These are phyloP conservation scores for Theileria orientalis DNA, from an alignment of 169 alveolate genomes.

Conservation along the genomic window DNA sequence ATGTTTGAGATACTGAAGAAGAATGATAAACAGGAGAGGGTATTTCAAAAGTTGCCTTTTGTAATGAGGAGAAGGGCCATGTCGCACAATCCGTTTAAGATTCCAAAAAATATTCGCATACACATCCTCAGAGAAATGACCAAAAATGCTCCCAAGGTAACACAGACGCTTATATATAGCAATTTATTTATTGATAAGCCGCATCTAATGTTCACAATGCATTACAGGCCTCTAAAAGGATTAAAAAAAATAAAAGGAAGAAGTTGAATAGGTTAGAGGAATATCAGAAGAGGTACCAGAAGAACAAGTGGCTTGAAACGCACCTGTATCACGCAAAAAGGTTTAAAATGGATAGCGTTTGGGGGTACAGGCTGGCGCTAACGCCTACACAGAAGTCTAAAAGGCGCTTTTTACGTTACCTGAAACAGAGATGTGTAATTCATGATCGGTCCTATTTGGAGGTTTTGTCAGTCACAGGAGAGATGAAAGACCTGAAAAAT, in stretches of 20 bases:
- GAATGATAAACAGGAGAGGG: constrained; percentile 65
- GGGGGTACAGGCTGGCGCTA: constrained; percentile 87
- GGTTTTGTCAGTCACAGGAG: constrained; percentile 36
- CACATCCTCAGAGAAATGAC: constrained; percentile 72
- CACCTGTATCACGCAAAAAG: constrained; percentile 92
- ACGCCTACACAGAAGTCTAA: constrained; percentile 53
- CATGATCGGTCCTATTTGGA: constrained; percentile 54
- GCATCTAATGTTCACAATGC: background rate
- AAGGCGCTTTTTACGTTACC: constrained; percentile 30
- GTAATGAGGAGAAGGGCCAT: constrained; percentile 90
- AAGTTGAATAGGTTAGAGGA: constrained; percentile 68
- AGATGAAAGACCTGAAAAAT: constrained; percentile 13
- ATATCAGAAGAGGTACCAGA: constrained; percentile 68
- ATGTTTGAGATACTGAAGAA: constrained; percentile 26
- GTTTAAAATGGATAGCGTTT: constrained; percentile 82
- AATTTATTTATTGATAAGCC: constrained; percentile 13
- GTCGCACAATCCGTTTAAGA: constrained; percentile 92
- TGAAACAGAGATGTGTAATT: constrained; percentile 27
- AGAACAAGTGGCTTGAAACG: constrained; percentile 88
- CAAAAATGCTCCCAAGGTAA: constrained; percentile 71
- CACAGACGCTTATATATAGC: background rate
- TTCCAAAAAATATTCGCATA: constrained; percentile 82
- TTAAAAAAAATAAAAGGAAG: constrained; percentile 46
- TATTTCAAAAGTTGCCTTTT: constrained; percentile 85
- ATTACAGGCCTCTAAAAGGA: constrained; percentile 62